Conservation (phyloP, 2,329 filamentous ascomycete species). For the Fusarium sp. region DNA sequence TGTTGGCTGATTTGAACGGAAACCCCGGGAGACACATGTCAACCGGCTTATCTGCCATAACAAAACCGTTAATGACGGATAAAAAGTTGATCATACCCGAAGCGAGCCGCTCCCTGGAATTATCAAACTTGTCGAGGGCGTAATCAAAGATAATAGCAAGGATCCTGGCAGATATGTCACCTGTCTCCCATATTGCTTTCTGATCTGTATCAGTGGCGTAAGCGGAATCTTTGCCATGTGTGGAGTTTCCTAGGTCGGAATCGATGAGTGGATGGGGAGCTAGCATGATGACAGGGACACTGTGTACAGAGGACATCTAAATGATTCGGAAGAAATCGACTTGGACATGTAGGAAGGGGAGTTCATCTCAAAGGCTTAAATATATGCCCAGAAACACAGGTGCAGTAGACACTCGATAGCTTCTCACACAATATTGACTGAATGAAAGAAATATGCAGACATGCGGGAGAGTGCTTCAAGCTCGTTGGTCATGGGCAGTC, state of each 20-base stretch:
- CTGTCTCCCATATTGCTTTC: not conserved
- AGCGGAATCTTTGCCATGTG: not conserved
- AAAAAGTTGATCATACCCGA: not conserved
- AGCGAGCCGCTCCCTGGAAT: not conserved
- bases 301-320: not conserved
- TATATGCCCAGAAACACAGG: not conserved
- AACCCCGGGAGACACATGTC: not conserved
- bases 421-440: rapidly evolving
- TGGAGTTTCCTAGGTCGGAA: not conserved
- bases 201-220: not conserved
- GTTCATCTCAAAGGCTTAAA: not conserved
- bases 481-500: not conserved
- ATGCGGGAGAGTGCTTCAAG: not conserved
- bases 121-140: not conserved
- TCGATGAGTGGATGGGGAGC: not conserved
- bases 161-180: not conserved
- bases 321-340: not conserved
- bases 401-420: not conserved
- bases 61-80: not conserved
- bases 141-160: not conserved
- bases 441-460: not conserved
- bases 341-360: rapidly evolving
- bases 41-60: not conserved
- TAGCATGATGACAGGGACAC: not conserved
- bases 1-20: not conserved